Conservation (phyloP, 352 stramenopile genomes). For the Albugo candida region DNA sequence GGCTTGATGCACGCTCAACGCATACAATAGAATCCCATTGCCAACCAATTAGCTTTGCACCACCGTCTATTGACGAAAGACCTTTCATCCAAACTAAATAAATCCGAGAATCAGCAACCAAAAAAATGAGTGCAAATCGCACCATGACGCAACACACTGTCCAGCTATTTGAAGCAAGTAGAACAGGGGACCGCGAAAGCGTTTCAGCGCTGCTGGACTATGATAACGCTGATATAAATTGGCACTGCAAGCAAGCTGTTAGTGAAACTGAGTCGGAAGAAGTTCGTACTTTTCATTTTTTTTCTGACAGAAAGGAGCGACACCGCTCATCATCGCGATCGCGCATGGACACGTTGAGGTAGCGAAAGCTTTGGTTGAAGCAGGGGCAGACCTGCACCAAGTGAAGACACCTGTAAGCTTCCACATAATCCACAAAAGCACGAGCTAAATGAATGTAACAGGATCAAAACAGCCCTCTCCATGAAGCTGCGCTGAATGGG, state of each 20-base stretch:
- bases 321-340: constrained; percentile 45
- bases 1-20: too few species aligned
- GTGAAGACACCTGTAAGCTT: constrained; percentile 41
- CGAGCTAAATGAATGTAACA: constrained; percentile 4
- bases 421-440: too few species aligned
- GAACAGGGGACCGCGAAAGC: constrained; percentile 22
- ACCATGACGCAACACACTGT: constrained; percentile 31
- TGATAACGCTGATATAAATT: constrained; percentile 38
- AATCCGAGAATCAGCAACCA: background rate
- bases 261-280: background rate
- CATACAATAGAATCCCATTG: too few species aligned
- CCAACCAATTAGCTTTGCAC: too few species aligned
- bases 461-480: constrained; percentile 55
- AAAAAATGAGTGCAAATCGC: constrained; percentile 44
- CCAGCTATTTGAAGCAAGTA: constrained; percentile 34
- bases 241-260: constrained; percentile 45
- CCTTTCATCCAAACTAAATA: background rate
- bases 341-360: constrained; percentile 31
- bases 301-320: constrained; percentile 37
- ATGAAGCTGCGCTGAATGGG: constrained; percentile 38
- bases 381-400: constrained; percentile 30
- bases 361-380: constrained; percentile 30
- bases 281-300: background rate
- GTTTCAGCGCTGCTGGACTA: constrained; percentile 25
- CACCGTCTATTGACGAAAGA: too few species aligned